phyloP scores from a whole-genome alignment of 192 early-diverging fungal genomes.

The Coemansia sp. region DNA sequence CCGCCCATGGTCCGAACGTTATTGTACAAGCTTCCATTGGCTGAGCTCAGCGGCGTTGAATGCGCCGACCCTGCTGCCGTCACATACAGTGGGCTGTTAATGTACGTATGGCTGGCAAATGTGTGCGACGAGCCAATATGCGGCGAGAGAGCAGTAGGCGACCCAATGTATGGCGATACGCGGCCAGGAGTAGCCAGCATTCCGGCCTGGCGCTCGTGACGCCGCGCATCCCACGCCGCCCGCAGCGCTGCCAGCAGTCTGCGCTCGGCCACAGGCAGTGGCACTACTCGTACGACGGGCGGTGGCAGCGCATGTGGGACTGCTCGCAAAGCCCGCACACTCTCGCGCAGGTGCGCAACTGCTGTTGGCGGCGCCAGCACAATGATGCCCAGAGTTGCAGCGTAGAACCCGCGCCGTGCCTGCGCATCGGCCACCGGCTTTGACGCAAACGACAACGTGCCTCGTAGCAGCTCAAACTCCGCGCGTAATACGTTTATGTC shows the following conservation, averaged over 20 bases:
- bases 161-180: background rate
- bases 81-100: background rate
- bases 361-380: constrained; percentile 25
- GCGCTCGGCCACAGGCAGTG: constrained; percentile 36
- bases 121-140: background rate
- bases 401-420: constrained; percentile 11
- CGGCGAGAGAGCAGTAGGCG: background rate
- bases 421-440: constrained; percentile 5
- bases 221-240: constrained; percentile 30
- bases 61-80: background rate
- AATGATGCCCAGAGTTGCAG: constrained; percentile 39
- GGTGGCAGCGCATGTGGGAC: constrained; percentile 45
- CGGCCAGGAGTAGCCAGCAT: background rate
- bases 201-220: constrained; percentile 14
- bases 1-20: constrained; percentile 37
- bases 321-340: constrained; percentile 14
- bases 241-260: constrained; percentile 30
- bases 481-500: constrained; percentile 23
- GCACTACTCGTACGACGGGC: constrained; percentile 38
- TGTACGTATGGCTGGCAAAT: background rate
- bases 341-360: constrained; percentile 17
- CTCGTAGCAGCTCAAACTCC: constrained; percentile 46
- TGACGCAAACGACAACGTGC: constrained; percentile 43
- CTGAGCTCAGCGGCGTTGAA: constrained; percentile 31
- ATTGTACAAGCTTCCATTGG: constrained; percentile 33